Evolutionary conservation across 495 filamentous ascomycete genomes (phyloP), one percentile per base, ranked within the genome.

Genomic region (Umbilicaria muhlenbergii): DNA sequence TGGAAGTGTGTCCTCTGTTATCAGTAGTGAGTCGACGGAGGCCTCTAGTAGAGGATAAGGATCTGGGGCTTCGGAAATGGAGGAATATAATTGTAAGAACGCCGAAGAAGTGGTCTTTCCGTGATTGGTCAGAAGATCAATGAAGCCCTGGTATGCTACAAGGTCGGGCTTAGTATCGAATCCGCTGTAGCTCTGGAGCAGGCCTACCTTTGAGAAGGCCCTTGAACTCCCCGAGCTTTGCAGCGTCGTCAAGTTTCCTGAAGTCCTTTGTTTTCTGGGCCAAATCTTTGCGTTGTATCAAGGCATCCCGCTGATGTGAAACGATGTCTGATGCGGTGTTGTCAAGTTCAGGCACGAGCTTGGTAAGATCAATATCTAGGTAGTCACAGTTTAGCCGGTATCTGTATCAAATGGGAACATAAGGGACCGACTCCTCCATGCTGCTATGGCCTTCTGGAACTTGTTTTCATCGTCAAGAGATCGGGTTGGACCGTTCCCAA

Each of bases 211-310:
- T 96, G 18, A 99, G 63, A 34, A 99, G 65, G 31, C 76, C 71
- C 65, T 96, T 96, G 62, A 86, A 78, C 55, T 99, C 92, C 1
- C 65, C 65, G 15, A 95, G 68, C 61, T 95, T 96, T 33, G 74
- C 77, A 11, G 83, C 70, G 66, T 99, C 92, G 43, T 96, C 91
- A 3, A 94, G 72, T 59, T 95, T 99, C 49, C 86, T 68, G 52
- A 94, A 99, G 58, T 96, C 91, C 57, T 96, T 99, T 3, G 91
- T 99, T 67, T 94, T 96, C 61, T 94, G 88, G 13, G 91, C 91
- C 14, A 99, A 71, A 42, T 99, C 91, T 55, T 99, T 99, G 38
- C 91, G 75, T 57, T 95, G 88, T 12, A 94, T 78, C 10, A 94
- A 78, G 15, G 87, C 78, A 61, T 95, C 92, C 49, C 86, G 76